phyloP scores from a whole-genome alignment of 306 rosid genomes.

The Pachyrhizus erosus region DNA sequence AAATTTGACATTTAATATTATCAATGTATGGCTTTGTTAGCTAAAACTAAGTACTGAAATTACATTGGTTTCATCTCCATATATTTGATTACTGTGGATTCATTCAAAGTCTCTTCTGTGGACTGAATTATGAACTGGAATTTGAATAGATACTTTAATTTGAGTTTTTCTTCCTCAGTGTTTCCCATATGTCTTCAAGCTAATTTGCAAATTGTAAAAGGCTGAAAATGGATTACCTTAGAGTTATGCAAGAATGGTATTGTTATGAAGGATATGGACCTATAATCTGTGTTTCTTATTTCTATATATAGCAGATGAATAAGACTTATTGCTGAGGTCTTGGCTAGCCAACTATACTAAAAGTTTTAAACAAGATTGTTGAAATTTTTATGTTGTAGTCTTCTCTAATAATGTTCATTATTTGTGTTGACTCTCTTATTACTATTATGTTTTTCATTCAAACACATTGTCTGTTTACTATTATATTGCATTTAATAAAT shows the following conservation, averaged over 20 bases:
- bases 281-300: neutral
- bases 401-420: neutral
- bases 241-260: conserved; percentile 3
- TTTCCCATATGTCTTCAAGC: conserved; percentile 7
- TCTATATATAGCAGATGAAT: neutral
- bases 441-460: no score
- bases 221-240: conserved; percentile 19
- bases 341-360: neutral
- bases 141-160: conserved; percentile 1
- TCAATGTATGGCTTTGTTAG: neutral
- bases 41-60: neutral
- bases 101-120: conserved; percentile 2
- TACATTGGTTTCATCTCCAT: conserved; percentile 7
- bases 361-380: neutral
- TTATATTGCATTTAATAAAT: no score
- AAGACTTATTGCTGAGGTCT: conserved; percentile 2
- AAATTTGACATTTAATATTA: neutral
- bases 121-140: conserved; percentile 5
- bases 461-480: no score
- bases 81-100: neutral
- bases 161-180: conserved; percentile 2
- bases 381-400: neutral
- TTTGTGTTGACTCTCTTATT: no score
- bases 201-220: conserved; percentile 27
- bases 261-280: conserved; percentile 1